A percentile compares a stretch with the other conserved stretches of the same genome.
Conservation (phyloP, 805 yeast species). For the Kregervanrija fluxuum region DNA sequence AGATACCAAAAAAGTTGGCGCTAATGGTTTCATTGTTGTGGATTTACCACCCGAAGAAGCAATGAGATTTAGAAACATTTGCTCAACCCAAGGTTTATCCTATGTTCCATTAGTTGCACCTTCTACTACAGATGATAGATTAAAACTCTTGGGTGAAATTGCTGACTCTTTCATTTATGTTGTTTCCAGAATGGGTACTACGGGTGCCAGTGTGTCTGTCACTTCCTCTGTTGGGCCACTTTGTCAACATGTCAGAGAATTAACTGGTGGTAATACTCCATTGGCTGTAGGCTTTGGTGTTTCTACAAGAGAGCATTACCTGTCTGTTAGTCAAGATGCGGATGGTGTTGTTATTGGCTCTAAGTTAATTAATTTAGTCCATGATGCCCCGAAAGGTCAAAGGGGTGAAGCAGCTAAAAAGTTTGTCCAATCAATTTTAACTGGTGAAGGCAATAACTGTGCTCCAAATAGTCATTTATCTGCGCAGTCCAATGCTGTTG, state of each 20-base stretch:
- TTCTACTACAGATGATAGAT: slow-evolving; percentile 86
- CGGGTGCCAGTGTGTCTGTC: slow-evolving; percentile 76
- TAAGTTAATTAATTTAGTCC: slow-evolving; percentile 65
- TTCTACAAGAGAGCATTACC: slow-evolving; percentile 84
- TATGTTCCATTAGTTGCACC: slow-evolving; percentile 96
- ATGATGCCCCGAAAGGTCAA: slow-evolving; percentile 52
- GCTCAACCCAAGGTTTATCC: slow-evolving; percentile 62
- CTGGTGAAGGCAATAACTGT: slow-evolving; percentile 37
- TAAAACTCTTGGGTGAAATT: slow-evolving; percentile 67
- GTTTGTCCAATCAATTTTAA: slow-evolving; percentile 64
- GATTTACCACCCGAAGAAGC: slow-evolving; percentile 99
- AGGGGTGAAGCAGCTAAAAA: slow-evolving; percentile 57
- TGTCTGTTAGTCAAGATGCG: slow-evolving; percentile 68
- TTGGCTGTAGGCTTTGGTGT: slow-evolving; percentile 97
- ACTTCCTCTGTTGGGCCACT: slow-evolving; percentile 57
- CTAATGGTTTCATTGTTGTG: slow-evolving; percentile 88
- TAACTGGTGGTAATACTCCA: slow-evolving; percentile 68
- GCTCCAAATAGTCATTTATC: slow-evolving; percentile 19
- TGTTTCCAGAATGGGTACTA: slow-evolving; percentile 96
- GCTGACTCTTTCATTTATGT: slow-evolving; percentile 96
- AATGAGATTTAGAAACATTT: slow-evolving; percentile 67
- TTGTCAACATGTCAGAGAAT: slow-evolving; percentile 66
- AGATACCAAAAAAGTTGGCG: slow-evolving; percentile 84
- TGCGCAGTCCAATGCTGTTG: slow-evolving; percentile 11
- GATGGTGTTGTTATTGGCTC: slow-evolving; percentile 98